Base-by-base conservation (phyloP, 2,329 filamentous ascomycete genomes). In the Penicillium sumatraense region DNA sequence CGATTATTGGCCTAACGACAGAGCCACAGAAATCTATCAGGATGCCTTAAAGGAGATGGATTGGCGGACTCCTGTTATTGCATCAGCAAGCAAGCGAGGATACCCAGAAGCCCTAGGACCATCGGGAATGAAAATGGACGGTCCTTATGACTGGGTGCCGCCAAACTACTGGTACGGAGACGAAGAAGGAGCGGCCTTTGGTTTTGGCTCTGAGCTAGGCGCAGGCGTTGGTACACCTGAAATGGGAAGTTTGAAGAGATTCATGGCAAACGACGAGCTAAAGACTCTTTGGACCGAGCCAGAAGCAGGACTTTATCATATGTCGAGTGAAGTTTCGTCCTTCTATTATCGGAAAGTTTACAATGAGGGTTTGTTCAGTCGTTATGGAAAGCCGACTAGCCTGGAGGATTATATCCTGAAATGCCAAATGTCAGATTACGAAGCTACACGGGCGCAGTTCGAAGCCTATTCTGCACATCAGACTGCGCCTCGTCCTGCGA, bases 91-190 rank as follows among this genome's bases (percentile, higher is more conserved):
- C 2, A 82, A 83, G 62, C 75, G 80, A 9, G 83, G 84, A 1
- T 84, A 75, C 51, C 81, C 85, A 0, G 59, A 76, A 8, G 66
- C 75, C 1, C 73, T 87, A 0, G 83, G 82, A 0, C 81, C 82
- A 0, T 81, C 81, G 0, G 85, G 85, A 0, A 82, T 88, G 80
- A 87, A 86, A 63, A 88, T 88, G 85, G 79, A 82, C 0, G 86
- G 86, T 0, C 86, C 86, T 0, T 88, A 88, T 60, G 86, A 87
- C 63, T 88, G 84, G 84, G 83, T 86, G 0, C 83, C 86, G 0
- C 85, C 85, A 0, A 85, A 82, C 58, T 88, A 88, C 69, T 88
- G 84, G 85, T 86, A 82, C 58, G 79, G 81, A 42, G 68, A 78
- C 53, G 69, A 78, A 45, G 63, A 80, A 0, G 85, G 85, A 0